Percentiles rank a stretch among this genome's conserved stretches.
Conservation (phyloP, 2,329 filamentous ascomycete species). For the Fusarium sambucinum region DNA sequence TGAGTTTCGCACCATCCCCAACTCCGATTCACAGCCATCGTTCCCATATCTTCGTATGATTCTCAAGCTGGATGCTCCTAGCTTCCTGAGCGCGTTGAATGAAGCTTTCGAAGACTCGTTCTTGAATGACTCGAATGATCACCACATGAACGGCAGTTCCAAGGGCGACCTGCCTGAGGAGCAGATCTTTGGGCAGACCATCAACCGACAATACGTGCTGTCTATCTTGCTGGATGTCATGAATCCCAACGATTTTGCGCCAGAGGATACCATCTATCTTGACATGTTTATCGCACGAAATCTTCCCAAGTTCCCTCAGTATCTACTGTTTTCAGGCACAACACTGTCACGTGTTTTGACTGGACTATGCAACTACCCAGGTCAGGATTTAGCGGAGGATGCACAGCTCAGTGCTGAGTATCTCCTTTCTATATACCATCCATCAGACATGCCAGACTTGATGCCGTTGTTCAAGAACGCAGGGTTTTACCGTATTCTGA, state of each 20-base stretch:
- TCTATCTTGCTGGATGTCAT: conserved; percentile 93
- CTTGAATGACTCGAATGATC: conserved; percentile 82
- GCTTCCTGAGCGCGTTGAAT: conserved; percentile 94
- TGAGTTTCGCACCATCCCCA: conserved; percentile 70
- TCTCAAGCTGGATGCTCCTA: conserved; percentile 88
- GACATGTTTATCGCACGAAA: conserved; percentile 99
- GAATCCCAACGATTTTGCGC: conserved; percentile 78
- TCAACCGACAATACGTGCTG: conserved; percentile 92
- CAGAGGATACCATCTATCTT: conserved; percentile 89
- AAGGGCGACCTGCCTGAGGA: conserved; percentile 70
- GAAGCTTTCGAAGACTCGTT: conserved; percentile 97
- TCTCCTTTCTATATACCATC: conserved; percentile 91
- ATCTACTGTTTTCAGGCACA: conserved; percentile 89
- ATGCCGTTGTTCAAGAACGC: conserved; percentile 84
- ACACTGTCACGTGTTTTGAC: conserved; percentile 83
- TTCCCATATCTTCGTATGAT: conserved; percentile 89
- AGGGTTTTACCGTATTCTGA: conserved; percentile 90
- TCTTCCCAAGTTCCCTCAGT: conserved; percentile 95
- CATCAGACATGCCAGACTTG: conserved; percentile 80
- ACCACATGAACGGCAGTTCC: conserved; percentile 62
- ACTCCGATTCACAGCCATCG: conserved; percentile 72
- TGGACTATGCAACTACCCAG: conserved; percentile 87
- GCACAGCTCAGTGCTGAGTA: conserved; percentile 98
- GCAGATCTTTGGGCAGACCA: conserved; percentile 75
- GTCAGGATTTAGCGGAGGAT: conserved; percentile 84